phyloP scores from a whole-genome alignment of 768 basidiomycete species.

The Suillus clintonianus region DNA sequence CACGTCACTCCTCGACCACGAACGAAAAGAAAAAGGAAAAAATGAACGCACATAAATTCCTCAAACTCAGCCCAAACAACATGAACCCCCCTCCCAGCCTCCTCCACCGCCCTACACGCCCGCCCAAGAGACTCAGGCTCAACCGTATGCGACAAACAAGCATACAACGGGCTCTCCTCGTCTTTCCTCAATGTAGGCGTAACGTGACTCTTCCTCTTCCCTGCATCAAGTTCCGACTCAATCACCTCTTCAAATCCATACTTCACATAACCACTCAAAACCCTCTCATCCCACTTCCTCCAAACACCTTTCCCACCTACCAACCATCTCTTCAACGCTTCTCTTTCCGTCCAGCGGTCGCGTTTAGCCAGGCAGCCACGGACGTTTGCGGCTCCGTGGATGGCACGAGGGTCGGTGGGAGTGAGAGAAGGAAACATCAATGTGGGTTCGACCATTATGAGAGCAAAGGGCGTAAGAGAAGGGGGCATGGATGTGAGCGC shows the following conservation, averaged over 20 bases:
- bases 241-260: neutral
- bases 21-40: neutral
- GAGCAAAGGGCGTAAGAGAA: slow-evolving; percentile 8
- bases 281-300: slow-evolving; percentile 1
- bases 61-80: slow-evolving; percentile 32
- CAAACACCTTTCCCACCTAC: neutral
- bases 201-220: slow-evolving; percentile 7
- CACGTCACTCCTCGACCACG: neutral
- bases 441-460: slow-evolving; percentile 32
- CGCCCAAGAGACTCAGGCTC: slow-evolving; percentile 22
- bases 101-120: slow-evolving; percentile 16
- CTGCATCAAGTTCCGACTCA: neutral
- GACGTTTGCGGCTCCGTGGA: slow-evolving; percentile 32
- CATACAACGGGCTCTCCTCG: slow-evolving; percentile 29
- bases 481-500: neutral
- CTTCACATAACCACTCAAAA: neutral
- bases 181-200: slow-evolving; percentile 29
- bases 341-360: slow-evolving; percentile 26
- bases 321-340: slow-evolving; percentile 22
- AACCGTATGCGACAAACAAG: slow-evolving; percentile 26
- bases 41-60: slow-evolving; percentile 30
- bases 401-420: slow-evolving; percentile 24
- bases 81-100: slow-evolving; percentile 19
- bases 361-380: slow-evolving; percentile 27
- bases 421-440: slow-evolving; percentile 32